Conservation (phyloP, 2,329 filamentous ascomycete genomes). For the Geosmithia flava region DNA sequence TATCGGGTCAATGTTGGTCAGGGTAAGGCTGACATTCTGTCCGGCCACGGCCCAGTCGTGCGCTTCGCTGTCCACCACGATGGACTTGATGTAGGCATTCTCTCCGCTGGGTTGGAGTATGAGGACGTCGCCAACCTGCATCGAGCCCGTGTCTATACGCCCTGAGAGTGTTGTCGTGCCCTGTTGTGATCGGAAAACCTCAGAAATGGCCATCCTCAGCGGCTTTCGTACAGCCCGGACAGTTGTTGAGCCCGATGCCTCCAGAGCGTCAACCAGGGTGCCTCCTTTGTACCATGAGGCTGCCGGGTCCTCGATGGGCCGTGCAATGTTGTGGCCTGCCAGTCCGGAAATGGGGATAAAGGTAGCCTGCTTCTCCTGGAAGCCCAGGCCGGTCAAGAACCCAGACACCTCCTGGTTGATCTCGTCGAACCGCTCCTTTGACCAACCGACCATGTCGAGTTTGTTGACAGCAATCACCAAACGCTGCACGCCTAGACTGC, state of each 20-base stretch:
- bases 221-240: conserved; percentile 60
- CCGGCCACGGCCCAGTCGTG: conserved; percentile 88
- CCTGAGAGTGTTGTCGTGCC: conserved; percentile 79
- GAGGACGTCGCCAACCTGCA: conserved; percentile 76
- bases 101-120: conserved; percentile 72
- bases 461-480: conserved; percentile 93
- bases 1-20: conserved; percentile 72
- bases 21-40: conserved; percentile 74
- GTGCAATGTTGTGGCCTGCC: conserved; percentile 73
- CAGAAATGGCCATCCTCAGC: conserved; percentile 73
- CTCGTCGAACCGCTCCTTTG: conserved; percentile 67
- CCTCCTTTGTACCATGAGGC: conserved; percentile 70
- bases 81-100: conserved; percentile 65
- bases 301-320: conserved; percentile 37
- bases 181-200: conserved; percentile 72
- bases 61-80: conserved; percentile 62
- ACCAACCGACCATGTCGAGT: conserved; percentile 80
- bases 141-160: conserved; percentile 68
- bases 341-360: conserved; percentile 89
- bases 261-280: conserved; percentile 74
- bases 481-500: conserved; percentile 81
- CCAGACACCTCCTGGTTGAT: conserved; percentile 73
- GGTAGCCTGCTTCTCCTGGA: conserved; percentile 65
- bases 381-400: conserved; percentile 74
- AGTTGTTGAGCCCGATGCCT: conserved; percentile 62